Evolutionary conservation across 495 filamentous ascomycete genomes (phyloP), one percentile per base, ranked within the genome.

Genomic region (Penicillium psychrofluorescens): DNA sequence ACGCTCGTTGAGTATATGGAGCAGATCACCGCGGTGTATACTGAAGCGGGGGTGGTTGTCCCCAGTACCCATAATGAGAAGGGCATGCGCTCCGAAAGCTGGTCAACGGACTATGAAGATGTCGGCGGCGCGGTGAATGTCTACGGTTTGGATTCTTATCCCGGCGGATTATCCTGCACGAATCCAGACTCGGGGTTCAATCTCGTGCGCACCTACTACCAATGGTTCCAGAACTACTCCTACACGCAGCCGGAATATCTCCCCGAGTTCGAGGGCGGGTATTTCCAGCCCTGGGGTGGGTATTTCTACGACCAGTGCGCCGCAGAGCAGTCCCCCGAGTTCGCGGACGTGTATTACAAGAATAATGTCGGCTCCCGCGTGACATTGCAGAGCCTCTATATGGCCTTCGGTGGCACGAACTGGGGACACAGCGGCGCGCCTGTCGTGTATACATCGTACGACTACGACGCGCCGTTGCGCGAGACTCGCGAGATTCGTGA

Each of bases 351-450:
- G 2, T 80, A 71, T 41, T 81, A 79, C 52, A 79, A 79, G 52
- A 71, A 75, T 42, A 74, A 78, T 36, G 66, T 79, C 43, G 77
- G 67, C 8, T 70, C 71, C 33, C 48, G 71, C 15, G 55, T 73
- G 1, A 77, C 68, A 0, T 44, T 78, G 13, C 60, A 71, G 40
- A 78, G 54, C 45, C 45, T 81, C 34, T 79, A 80, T 42, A 79
- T 80, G 76, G 58, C 64, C 0, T 79, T 68, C 50, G 78, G 77
- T 2, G 77, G 76, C 6, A 81, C 78, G 1, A 79, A 75, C 50
- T 81, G 75, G 76, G 77, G 67, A 3, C 64, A 70, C 38, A 53
- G 61, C 31, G 72, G 67, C 31, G 62, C 69, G 1, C 74, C 73
- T 0, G 70, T 72, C 4, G 72, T 75, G 0, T 74, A 75, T 43